Percentiles rank a stretch among this genome's conserved stretches.
These are phyloP conservation scores for Penicillium sp. DNA, from an alignment of 2,329 filamentous ascomycete genomes.

Conservation along the genomic window DNA sequence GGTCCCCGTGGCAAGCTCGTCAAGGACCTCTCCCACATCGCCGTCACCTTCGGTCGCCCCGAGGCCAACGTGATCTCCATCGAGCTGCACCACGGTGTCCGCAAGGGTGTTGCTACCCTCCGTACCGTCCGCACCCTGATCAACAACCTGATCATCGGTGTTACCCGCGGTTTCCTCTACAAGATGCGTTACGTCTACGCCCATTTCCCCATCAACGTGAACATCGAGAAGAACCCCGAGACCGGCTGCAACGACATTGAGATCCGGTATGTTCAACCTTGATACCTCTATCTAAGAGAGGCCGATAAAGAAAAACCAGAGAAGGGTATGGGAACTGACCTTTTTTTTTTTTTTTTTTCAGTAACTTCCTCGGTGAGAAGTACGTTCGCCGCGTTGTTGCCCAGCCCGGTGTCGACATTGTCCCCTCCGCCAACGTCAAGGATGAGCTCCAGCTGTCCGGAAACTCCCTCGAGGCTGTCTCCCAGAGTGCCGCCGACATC, in stretches of 20 bases:
- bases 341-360: conserved; percentile 38
- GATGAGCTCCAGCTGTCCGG: conserved; percentile 91
- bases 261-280: conserved; percentile 72
- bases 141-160: conserved; percentile 97
- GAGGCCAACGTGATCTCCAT: conserved; percentile 88
- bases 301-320: background rate
- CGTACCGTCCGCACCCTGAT: conserved; percentile 97
- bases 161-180: conserved; percentile 99
- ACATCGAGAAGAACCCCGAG: conserved; percentile 94
- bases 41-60: conserved; percentile 91
- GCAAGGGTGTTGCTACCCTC: conserved; percentile 97
- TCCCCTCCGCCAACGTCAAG: conserved; percentile 90
- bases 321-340: background rate
- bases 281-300: background rate
- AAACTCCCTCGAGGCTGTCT: conserved; percentile 96
- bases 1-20: conserved; percentile 94
- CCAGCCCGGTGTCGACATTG: conserved; percentile 86
- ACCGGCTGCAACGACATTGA: conserved; percentile 87
- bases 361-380: conserved; percentile 99
- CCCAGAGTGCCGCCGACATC: conserved; percentile 97
- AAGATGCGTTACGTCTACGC: conserved; percentile 99
- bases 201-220: conserved; percentile 99
- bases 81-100: conserved; percentile 96
- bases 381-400: conserved; percentile 90
- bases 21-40: conserved; percentile 95